phyloP scores from a whole-genome alignment of 805 yeast species.

The Saccharomycopsis synnaedendra region DNA sequence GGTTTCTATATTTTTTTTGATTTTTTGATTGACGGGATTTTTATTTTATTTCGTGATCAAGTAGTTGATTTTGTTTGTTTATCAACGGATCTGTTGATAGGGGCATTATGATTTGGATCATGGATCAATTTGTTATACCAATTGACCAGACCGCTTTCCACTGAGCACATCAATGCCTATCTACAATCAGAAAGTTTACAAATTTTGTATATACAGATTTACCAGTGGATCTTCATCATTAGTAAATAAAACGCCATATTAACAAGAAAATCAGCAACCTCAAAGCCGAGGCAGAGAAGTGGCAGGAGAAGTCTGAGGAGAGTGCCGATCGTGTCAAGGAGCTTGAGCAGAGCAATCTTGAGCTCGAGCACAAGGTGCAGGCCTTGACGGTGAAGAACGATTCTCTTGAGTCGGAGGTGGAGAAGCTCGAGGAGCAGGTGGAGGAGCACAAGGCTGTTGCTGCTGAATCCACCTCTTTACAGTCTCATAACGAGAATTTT shows the following conservation, averaged over 20 bases:
- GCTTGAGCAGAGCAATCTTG: slow-evolving; percentile 83
- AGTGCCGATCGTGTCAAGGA: slow-evolving; percentile 69
- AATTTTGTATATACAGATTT: no score
- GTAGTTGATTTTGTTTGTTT: background rate
- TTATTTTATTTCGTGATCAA: background rate
- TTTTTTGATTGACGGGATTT: background rate
- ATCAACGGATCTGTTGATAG: no score
- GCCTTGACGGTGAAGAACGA: slow-evolving; percentile 87
- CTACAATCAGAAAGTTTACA: no score
- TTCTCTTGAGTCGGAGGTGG: slow-evolving; percentile 73
- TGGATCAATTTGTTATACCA: no score
- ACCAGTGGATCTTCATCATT: no score
- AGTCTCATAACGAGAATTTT: slow-evolving; percentile 82
- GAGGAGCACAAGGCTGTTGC: slow-evolving; percentile 74
- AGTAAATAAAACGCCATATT: background rate
- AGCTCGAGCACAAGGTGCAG: slow-evolving; percentile 91
- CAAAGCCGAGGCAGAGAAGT: slow-evolving; percentile 89
- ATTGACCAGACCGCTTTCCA: no score
- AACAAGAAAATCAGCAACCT: slow-evolving; percentile 75
- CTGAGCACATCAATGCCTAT: no score
- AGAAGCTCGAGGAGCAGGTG: slow-evolving; percentile 64
- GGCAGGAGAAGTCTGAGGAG: slow-evolving; percentile 96
- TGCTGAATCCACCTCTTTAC: slow-evolving; percentile 81
- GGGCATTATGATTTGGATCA: no score
- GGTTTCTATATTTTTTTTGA: background rate